A percentile compares a stretch with the other conserved stretches of the same genome.
Evolutionary conservation across 2,329 filamentous ascomycete genomes (phyloP).

Genomic region (Elsinoe ampelina): DNA sequence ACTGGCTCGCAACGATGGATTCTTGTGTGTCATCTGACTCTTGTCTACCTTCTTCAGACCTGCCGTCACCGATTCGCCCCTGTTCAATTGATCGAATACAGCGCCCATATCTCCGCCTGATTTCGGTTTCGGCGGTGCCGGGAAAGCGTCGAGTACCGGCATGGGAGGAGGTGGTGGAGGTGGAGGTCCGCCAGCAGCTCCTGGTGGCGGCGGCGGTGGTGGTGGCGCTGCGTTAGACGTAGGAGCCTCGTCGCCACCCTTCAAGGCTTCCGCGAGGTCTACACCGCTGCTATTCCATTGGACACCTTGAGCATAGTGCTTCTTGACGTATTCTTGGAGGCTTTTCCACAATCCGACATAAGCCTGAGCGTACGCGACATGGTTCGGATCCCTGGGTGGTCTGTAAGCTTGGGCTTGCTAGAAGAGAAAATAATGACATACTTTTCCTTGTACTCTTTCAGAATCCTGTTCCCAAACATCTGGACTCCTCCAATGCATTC

Average conservation of each 20-base stretch:
- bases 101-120: conserved; percentile 59
- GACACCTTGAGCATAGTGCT: conserved; percentile 69
- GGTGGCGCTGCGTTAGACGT: conserved; percentile 34
- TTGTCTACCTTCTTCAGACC: conserved; percentile 87
- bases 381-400: conserved; percentile 49
- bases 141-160: conserved; percentile 32
- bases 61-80: conserved; percentile 77
- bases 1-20: conserved; percentile 69
- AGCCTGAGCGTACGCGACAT: conserved; percentile 83
- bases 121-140: conserved; percentile 51
- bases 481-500: conserved; percentile 77
- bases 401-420: conserved; percentile 3
- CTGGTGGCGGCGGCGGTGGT: conserved; percentile 44
- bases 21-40: conserved; percentile 98
- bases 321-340: conserved; percentile 73
- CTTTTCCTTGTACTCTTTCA: conserved; percentile 84
- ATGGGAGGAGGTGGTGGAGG: conserved; percentile 58
- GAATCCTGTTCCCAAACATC: conserved; percentile 88
- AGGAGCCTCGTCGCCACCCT: conserved; percentile 40
- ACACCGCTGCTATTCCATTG: conserved; percentile 76
- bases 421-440: conserved; percentile 30
- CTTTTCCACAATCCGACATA: conserved; percentile 87
- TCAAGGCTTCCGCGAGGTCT: conserved; percentile 61
- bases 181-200: conserved; percentile 49
- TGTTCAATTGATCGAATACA: conserved; percentile 87